Evolutionary conservation across 2,329 filamentous ascomycete genomes (phyloP), one percentile per base, ranked within the genome.

Genomic region (Botrytis fragariae): DNA sequence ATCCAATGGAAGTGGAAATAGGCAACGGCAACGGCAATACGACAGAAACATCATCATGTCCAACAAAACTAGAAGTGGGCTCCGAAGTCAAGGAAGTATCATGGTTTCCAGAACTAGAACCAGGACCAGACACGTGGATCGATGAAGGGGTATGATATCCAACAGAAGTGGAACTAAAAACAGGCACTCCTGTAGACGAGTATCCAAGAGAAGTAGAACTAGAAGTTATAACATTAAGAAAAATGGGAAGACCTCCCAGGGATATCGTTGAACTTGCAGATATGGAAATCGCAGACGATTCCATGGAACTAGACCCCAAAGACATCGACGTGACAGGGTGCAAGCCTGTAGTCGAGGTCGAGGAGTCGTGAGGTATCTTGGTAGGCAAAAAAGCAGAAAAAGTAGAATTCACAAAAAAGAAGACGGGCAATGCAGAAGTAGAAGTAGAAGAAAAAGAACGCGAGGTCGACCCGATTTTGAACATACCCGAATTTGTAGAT

Each of bases 401-500:
- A 9, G 63, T 73, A 29, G 61, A 54, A 64, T 72, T 74, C 45
- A 48, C n/a, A 69, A 48, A 72, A 65, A 61, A 44, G 29, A 59
- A 51, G n/a, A 22, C 61, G 39, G 32, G 44, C 12, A 70, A 62
- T 10, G 32, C 45, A 35, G 39, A 45, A 57, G 71, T 18, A 18
- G n/a, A 57, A 60, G 51, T n/a, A 35, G 59, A 63, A 69, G 75
- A 63, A 74, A 74, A 76, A 45, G 74, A 73, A 77, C 73, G 74
- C 68, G 72, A 73, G 51, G 72, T 73, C 39, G 63, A 70, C 45
- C 69, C 72, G 73, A 73, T 74, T 57, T 61, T 65, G 45, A 74
- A 77, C 76, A 65, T 77, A 77, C 76, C 76, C 51, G 70, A 48
- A 7, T n/a, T 60, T 72, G 70, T 42, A 42, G 65, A 48, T 74